These are phyloP conservation scores for Lentinula edodes DNA, from an alignment of 768 basidiomycete species.

Conservation along the genomic window DNA sequence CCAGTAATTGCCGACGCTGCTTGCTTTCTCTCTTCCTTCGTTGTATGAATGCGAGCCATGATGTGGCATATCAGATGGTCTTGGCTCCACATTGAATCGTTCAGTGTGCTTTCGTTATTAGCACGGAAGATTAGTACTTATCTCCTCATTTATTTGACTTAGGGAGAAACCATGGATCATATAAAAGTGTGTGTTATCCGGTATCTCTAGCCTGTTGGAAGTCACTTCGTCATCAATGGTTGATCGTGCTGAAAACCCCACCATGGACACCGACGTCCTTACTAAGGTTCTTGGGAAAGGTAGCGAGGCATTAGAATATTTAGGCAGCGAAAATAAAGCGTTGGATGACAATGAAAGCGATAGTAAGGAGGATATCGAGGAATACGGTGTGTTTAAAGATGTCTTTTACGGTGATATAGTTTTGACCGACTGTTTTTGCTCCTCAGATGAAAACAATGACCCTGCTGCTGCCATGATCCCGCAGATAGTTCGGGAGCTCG, in stretches of 20 bases:
- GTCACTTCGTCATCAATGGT: neutral
- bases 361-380: neutral
- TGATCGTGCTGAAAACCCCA: neutral
- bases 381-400: neutral
- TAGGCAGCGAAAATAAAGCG: neutral
- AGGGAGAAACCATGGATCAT: neutral
- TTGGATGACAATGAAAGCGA: neutral
- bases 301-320: neutral
- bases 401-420: neutral
- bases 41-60: neutral
- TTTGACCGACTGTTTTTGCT: neutral
- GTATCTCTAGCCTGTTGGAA: neutral
- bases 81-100: no score
- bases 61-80: no score
- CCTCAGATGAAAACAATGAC: constrained; percentile 16
- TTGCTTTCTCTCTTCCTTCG: neutral
- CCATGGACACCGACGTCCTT: neutral
- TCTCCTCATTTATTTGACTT: neutral
- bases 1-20: no score
- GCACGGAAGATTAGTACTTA: neutral
- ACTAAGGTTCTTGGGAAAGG: neutral
- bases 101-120: neutral
- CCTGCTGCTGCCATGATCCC: constrained; percentile 17
- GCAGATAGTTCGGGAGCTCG: constrained; percentile 18
- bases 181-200: neutral